Evolutionary conservation across 371 early-diverging fungal species (phyloP).

Genomic region (Cladochytrium tenue): DNA sequence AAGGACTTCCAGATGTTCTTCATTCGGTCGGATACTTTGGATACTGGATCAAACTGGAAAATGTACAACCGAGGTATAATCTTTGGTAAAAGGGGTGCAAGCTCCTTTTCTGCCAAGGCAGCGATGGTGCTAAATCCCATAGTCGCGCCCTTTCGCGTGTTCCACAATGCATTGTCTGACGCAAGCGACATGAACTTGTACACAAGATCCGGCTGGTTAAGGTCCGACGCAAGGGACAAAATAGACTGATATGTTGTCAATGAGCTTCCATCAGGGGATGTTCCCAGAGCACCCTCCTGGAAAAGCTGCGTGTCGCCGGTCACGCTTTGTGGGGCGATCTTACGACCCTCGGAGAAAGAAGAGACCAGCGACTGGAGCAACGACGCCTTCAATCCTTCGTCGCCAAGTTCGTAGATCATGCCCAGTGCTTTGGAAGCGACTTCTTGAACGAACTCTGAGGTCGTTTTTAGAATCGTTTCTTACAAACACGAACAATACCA

Average conservation of each 20-base stretch:
- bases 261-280: constrained; percentile 78
- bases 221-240: constrained; percentile 83
- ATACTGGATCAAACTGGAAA: constrained; percentile 85
- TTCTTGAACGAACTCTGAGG: constrained; percentile 44
- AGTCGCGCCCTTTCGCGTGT: constrained; percentile 85
- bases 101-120: constrained; percentile 73
- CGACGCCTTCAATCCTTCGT: constrained; percentile 64
- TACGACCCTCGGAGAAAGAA: constrained; percentile 52
- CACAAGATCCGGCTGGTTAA: constrained; percentile 92
- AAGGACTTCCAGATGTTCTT: constrained; percentile 85
- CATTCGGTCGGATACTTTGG: constrained; percentile 84
- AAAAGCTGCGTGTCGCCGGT: constrained; percentile 78
- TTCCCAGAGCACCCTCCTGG: constrained; percentile 69
- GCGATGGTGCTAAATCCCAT: constrained; percentile 84
- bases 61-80: constrained; percentile 84
- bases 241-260: constrained; percentile 81
- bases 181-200: constrained; percentile 93
- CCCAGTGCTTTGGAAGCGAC: constrained; percentile 86
- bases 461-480: too few relatives aligned
- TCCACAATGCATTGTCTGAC: constrained; percentile 86
- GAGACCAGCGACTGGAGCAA: constrained; percentile 54
- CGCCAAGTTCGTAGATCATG: constrained; percentile 82
- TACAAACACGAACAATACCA: constrained; percentile 58
- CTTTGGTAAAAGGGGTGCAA: constrained; percentile 72
- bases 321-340: constrained; percentile 66